These are phyloP conservation scores for Xylona heveae DNA, from an alignment of 495 filamentous ascomycete genomes.

Conservation along the genomic window DNA sequence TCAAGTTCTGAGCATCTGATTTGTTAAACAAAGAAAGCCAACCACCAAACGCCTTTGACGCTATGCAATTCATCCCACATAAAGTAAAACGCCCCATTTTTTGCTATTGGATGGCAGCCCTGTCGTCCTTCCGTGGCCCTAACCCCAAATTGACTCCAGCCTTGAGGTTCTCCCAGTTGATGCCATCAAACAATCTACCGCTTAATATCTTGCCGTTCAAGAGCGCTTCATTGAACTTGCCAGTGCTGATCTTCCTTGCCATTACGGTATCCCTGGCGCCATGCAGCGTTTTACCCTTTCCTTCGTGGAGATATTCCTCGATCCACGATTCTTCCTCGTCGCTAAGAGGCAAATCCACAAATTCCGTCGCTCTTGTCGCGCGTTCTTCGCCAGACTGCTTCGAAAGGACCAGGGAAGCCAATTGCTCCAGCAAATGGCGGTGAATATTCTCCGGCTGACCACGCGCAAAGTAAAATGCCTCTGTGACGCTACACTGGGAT, in stretches of 20 bases:
- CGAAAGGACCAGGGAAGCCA: constrained; percentile 41
- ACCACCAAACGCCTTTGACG: too few species aligned
- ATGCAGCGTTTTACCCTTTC: constrained; percentile 35
- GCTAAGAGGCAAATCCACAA: constrained; percentile 48
- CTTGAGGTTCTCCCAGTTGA: constrained; percentile 23
- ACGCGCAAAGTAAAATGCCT: constrained; percentile 54
- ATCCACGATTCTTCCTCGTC: constrained; percentile 54
- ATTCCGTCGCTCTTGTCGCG: constrained; percentile 36
- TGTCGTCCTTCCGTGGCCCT: too few species aligned
- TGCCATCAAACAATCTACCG: constrained; percentile 26
- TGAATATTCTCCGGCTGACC: constrained; percentile 36
- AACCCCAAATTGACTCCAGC: constrained; percentile 3
- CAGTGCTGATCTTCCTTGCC: constrained; percentile 40
- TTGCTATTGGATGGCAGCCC: too few species aligned
- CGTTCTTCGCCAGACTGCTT: constrained; percentile 14
- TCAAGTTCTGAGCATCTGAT: too few species aligned
- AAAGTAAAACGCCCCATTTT: too few species aligned
- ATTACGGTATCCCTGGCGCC: constrained; percentile 46
- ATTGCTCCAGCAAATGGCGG: constrained; percentile 36
- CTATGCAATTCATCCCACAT: too few species aligned
- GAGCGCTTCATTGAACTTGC: constrained; percentile 18
- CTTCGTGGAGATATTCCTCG: constrained; percentile 35
- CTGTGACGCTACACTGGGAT: constrained; percentile 40
- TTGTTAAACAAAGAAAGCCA: too few species aligned
- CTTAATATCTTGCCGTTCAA: constrained; percentile 13